Percentiles rank a stretch among this genome's conserved stretches.
phyloP scores from a whole-genome alignment of 495 filamentous ascomycete species.

The Aspergillus olivimuriae region DNA sequence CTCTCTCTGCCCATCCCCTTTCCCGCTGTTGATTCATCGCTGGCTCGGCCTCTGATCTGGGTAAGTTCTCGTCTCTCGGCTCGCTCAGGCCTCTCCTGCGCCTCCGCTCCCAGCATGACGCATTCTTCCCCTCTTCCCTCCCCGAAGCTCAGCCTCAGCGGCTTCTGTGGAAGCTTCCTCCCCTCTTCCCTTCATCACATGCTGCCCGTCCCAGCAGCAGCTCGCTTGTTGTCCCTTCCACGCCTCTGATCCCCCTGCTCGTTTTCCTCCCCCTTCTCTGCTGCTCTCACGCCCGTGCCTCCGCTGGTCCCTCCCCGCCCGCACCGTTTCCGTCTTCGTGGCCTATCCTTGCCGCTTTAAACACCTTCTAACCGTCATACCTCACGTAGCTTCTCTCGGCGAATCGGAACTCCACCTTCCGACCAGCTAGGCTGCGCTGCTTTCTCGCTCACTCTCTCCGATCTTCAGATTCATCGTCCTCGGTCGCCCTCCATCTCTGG shows the following conservation, averaged over 20 bases:
- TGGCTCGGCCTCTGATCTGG: slow-evolving; percentile 2
- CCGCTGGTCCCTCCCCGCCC: no score
- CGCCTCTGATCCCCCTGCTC: slow-evolving; percentile 15
- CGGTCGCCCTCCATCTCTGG: neutral
- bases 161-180: no score
- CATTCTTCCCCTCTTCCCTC: slow-evolving; percentile 21
- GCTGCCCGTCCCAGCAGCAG: no score
- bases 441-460: slow-evolving; percentile 6
- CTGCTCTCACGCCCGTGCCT: neutral
- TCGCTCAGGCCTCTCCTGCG: no score
- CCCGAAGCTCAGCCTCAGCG: no score
- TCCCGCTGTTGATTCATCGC: slow-evolving; percentile 1
- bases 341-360: neutral
- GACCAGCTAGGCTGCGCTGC: slow-evolving; percentile 15
- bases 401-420: slow-evolving; percentile 23
- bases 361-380: slow-evolving; percentile 11
- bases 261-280: slow-evolving; percentile 7
- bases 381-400: slow-evolving; percentile 10
- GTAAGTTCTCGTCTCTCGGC: no score
- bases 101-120: slow-evolving; percentile 33
- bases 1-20: neutral
- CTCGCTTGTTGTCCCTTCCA: no score
- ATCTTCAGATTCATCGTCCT: slow-evolving; percentile 10
- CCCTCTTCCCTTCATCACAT: no score
- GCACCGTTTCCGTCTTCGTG: no score